Base-by-base conservation (phyloP, 805 yeast species). In the Yarrowia sp. region DNA sequence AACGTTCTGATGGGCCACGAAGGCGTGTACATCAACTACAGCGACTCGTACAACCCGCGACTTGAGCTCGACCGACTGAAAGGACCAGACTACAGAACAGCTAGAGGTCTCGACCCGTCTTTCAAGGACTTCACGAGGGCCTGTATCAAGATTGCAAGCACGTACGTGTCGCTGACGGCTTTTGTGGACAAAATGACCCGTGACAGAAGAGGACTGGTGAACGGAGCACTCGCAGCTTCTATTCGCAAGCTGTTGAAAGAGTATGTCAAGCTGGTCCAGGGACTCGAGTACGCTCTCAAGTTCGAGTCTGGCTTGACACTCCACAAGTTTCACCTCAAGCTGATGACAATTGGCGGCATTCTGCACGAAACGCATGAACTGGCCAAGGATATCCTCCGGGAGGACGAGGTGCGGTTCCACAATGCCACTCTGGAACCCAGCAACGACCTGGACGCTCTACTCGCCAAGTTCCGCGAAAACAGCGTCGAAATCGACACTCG, bases 1-100 rank as follows among this genome's bases (percentile, higher is more conserved):
- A 80, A 80, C 67, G 86, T 88, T 1, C 71, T 94, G 13, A 67
- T 84, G 31, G 79, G 79, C 29, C 66, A 72, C 19, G 96, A 91
- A 71, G 97, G 97, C 0, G 77, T 78, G 19, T 90, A 87, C 69
- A 82, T 93, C 33, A 76, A 91, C 44, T 90, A 81, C 69, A 80
- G 85, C 31, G 87, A 83, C 42, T 76, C 78, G 19, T 89, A 82
- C 68, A 82, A 84, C 67, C 84, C 85, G 0, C 63, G 64, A 0
- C 70, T 73, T 32, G 74, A 71, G 9, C 75, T 73, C 13, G 76
- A 79, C 32, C 71, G 80, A 44, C 73, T 86, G 3, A 71, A 71
- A 13, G 96, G 96, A 0, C 96, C 96, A 0, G 93, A 87, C 63
- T 91, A 81, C 72, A 80, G 83, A 65, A 81, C 90, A 24, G 85